Base-by-base conservation (phyloP, 352 stramenopile species). In the Globisporangium middletonii region DNA sequence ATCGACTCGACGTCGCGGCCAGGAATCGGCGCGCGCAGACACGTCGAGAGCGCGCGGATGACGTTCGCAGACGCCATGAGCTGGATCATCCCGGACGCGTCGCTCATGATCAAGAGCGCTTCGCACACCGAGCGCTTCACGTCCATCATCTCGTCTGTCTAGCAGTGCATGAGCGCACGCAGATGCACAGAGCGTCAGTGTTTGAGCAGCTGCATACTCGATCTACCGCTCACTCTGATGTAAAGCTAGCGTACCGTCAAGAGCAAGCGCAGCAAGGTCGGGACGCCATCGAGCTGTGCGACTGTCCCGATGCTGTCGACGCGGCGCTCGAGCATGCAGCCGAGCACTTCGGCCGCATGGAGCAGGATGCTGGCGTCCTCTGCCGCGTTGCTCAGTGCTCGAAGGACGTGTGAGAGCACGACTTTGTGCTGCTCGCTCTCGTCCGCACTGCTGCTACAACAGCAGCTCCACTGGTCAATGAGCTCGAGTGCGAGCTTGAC, bases 401-500 rank as follows among this genome's bases (percentile, higher is more conserved):
- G 70, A 9, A 85, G 12, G 0, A 85, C 38, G 23, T 43, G n/a
- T 16, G 4, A 19, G 0, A 79, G 37, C 0, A 49, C 52, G 58
- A 55, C 23, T 15, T 69, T 45, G 64, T 67, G 50, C 4, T 66
- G 50, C 4, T 54, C 13, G 3, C 59, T 60, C 26, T 71, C 56
- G 2, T 53, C 12, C 0, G 46, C 37, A 49, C 45, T 56, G 53
- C 42, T 18, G 27, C 53, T 43, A 19, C 43, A 12, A 15, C 44
- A 33, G 16, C 53, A 42, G 11, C 38, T 65, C 47, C 60, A 66
- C 33, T 61, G 61, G 28, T 75, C 67, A 28, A 83, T 50, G 37
- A 86, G 49, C 30, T 83, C 70, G 26, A 88, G 54, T 4, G 73
- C 69, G 15, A 71, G 55, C 18, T 70, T 76, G n/a, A 86, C 53